phyloP scores from a whole-genome alignment of 2,329 filamentous ascomycete species.

The Nemania serpens region DNA sequence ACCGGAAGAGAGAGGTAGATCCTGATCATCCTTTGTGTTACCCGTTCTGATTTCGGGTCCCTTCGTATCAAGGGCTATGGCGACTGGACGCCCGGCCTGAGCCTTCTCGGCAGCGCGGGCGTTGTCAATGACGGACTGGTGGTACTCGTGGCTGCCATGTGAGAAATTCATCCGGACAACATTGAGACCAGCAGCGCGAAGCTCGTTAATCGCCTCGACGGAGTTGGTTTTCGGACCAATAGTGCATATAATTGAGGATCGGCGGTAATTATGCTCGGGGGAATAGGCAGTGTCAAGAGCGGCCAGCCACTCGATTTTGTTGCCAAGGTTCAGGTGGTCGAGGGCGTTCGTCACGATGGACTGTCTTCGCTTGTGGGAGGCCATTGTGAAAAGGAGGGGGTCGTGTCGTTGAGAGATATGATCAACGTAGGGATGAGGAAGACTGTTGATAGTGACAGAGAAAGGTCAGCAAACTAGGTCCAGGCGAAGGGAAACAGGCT shows the following conservation, averaged over 20 bases:
- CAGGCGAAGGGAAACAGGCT: neutral
- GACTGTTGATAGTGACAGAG: neutral
- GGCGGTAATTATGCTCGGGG: constrained; percentile 87
- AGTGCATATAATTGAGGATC: constrained; percentile 98
- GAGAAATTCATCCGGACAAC: constrained; percentile 99
- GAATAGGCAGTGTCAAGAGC: constrained; percentile 85
- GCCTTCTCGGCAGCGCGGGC: constrained; percentile 81
- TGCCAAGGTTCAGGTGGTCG: constrained; percentile 82
- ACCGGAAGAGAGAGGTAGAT: constrained; percentile 83
- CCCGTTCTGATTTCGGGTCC: constrained; percentile 66
- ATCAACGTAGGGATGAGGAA: neutral
- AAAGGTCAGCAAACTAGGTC: neutral
- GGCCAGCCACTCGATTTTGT: constrained; percentile 68
- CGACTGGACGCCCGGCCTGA: constrained; percentile 82
- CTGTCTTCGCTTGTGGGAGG: constrained; percentile 29
- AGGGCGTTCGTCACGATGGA: constrained; percentile 68
- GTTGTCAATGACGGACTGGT: constrained; percentile 98
- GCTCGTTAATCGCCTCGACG: constrained; percentile 92
- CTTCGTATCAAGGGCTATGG: constrained; percentile 86
- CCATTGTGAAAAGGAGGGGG: constrained; percentile 16
- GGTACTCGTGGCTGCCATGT: constrained; percentile 85
- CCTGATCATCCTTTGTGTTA: constrained; percentile 80
- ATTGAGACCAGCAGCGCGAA: constrained; percentile 89
- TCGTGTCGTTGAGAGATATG: neutral
- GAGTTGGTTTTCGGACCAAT: constrained; percentile 99